Conservation (phyloP, 352 stramenopile species). For the Plasmopara muralis region DNA sequence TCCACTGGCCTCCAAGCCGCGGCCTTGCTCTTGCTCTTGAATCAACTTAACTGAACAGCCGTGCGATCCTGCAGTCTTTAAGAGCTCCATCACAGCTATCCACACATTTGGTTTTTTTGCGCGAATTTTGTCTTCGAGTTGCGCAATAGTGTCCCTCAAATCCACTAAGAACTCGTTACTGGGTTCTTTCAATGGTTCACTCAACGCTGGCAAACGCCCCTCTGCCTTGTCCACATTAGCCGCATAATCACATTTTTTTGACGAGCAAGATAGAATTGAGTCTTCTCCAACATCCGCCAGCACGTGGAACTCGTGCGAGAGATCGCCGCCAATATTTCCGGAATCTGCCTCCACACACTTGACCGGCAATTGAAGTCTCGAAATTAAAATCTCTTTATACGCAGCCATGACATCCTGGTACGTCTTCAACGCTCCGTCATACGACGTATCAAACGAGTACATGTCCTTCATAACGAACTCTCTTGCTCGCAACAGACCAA, state of each 20-base stretch:
- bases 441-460: constrained; percentile 83
- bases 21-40: constrained; percentile 21
- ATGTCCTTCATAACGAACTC: constrained; percentile 92
- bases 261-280: constrained; percentile 63
- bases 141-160: constrained; percentile 16
- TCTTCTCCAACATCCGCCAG: constrained; percentile 80
- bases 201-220: constrained; percentile 22
- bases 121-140: constrained; percentile 14
- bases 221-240: constrained; percentile 86
- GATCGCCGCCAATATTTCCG: constrained; percentile 81
- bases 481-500: constrained; percentile 69
- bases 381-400: constrained; percentile 71
- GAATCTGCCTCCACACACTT: constrained; percentile 82
- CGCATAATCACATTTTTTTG: constrained; percentile 52
- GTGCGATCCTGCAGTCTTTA: constrained; percentile 12
- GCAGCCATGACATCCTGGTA: constrained; percentile 75
- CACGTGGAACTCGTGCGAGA: constrained; percentile 88
- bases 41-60: constrained; percentile 33
- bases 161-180: constrained; percentile 9
- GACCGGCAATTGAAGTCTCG: constrained; percentile 58
- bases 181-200: not conserved
- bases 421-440: constrained; percentile 48
- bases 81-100: constrained; percentile 27
- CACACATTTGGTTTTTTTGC: constrained; percentile 19
- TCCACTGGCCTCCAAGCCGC: constrained; percentile 8